Evolutionary conservation across 148 eudicot genomes (phyloP).

Genomic region (Rhododendron vialii): DNA sequence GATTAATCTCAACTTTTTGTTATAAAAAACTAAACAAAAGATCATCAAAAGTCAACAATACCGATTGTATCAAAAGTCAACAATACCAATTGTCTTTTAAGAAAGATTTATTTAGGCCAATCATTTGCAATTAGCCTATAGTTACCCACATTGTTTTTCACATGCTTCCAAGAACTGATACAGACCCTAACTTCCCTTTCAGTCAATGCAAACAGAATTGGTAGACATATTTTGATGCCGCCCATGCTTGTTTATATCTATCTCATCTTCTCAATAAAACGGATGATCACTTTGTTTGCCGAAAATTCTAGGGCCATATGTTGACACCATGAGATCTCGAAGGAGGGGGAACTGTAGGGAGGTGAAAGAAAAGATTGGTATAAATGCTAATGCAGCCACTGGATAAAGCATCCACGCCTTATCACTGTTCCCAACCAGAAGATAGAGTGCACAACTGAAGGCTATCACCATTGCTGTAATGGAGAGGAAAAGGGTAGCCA

Average conservation of each 20-base stretch:
- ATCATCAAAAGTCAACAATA: too few species aligned
- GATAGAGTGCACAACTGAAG: neutral
- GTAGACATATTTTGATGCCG: neutral
- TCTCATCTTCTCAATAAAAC: neutral
- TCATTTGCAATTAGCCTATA: neutral
- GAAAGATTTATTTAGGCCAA: neutral
- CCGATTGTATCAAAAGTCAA: too few species aligned
- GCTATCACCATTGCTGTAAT: neutral
- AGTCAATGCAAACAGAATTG: neutral
- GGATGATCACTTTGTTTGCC: neutral
- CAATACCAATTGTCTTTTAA: too few species aligned
- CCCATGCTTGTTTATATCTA: neutral
- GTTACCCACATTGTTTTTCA: neutral
- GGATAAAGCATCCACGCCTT: neutral
- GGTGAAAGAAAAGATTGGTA: neutral
- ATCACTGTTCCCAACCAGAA: neutral
- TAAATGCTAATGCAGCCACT: neutral
- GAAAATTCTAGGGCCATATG: neutral
- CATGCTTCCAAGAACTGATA: neutral
- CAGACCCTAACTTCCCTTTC: neutral
- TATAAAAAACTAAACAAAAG: too few species aligned
- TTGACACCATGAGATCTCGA: too few species aligned
- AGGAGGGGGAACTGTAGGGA: too few species aligned
- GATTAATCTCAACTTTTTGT: too few species aligned
- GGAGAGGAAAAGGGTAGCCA: neutral